Evolutionary conservation across 805 yeast genomes (phyloP), one percentile per base, ranked within the genome.

Genomic region (Ascoidea rubescens): DNA sequence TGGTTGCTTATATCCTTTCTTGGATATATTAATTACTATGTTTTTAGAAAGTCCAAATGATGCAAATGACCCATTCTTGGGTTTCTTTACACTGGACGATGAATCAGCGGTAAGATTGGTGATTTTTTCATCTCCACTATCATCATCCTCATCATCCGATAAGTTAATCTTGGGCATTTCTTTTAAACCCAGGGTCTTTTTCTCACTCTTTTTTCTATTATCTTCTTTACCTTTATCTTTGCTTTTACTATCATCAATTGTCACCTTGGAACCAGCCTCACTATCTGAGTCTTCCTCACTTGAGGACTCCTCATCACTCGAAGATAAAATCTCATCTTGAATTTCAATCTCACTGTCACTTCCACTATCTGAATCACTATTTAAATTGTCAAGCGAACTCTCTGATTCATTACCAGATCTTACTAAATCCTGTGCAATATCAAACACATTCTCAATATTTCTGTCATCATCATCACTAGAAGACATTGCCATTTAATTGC

Each of bases 1-100:
- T 12, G 99, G 99, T 58, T 85, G 93, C 58, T 80, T 84, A 70
- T 81, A 93, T 0, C 99, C 99, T 63, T 88, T 90, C 55, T 80
- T 82, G 52, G 78, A 63, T 52, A 93, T 83, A 60, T 88, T 91
- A 28, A 73, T 67, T 54, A 89, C 63, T 5, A 90, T 66, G 51
- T 76, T 71, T 62, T 83, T 84, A 14, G 95, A 84, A 49, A 93
- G 73, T 1, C 98, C 97, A 69, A 91, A 86, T 48, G 95, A 83
- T 4, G 88, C 87, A 71, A 91, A 91, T 31, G 95, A 78, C 45
- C 96, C 96, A 50, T 76, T 75, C 63, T 85, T 82, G 48, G 80
- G 81, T 60, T 79, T 82, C 62, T 78, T 79, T 43, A 68, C 77
- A 59, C 57, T 64, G 31, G 73, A 76, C 8, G 43, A 37, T 10